Base-by-base conservation (phyloP, 2,329 filamentous ascomycete species). In the Aspergillus versicolor region DNA sequence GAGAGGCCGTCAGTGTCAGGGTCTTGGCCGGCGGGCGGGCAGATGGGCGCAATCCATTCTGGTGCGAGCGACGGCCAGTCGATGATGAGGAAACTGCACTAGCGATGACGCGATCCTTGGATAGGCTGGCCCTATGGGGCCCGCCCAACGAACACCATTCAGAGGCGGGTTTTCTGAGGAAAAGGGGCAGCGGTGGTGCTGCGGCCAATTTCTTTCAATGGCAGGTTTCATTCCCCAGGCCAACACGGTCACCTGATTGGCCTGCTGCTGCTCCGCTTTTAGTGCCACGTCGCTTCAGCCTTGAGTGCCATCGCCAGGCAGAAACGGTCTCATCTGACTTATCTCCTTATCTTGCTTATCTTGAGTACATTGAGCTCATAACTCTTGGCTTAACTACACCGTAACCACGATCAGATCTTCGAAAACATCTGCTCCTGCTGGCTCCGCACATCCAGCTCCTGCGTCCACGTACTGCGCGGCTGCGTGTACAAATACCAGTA, bases 381-480 rank as follows among this genome's bases (percentile, higher is more conserved):
- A n/a, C n/a, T n/a, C n/a, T n/a, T n/a, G n/a, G n/a, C n/a, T n/a
- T n/a, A n/a, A n/a, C n/a, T n/a, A n/a, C n/a, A n/a, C n/a, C n/a
- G n/a, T n/a, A n/a, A n/a, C n/a, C n/a, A n/a, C n/a, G n/a, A n/a
- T 21, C 30, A 47, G 15, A 62, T 40, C 60, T 60, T 62, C 17
- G 58, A 62, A 52, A 62, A 56, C 55, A 62, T 62, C 17, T n/a
- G 21, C 56, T 62, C 60, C 40, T 15, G 56, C 58, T 58, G 49
- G 19, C 58, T 56, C 46, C 60, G 34, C 9, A 62, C 60, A 51
- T 62, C 60, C 60, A 60, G 41, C 58, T 62, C 60, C 52, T 62
- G 60, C 47, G 60, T 62, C 60, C 60, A 62, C 11, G 60, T 62
- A 48, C 60, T 62, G 38, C 58, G 37, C 5, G 60, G 60, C 40